Conservation (phyloP, 139 green algal genomes). For the Tetradesmus lagerheimii region DNA sequence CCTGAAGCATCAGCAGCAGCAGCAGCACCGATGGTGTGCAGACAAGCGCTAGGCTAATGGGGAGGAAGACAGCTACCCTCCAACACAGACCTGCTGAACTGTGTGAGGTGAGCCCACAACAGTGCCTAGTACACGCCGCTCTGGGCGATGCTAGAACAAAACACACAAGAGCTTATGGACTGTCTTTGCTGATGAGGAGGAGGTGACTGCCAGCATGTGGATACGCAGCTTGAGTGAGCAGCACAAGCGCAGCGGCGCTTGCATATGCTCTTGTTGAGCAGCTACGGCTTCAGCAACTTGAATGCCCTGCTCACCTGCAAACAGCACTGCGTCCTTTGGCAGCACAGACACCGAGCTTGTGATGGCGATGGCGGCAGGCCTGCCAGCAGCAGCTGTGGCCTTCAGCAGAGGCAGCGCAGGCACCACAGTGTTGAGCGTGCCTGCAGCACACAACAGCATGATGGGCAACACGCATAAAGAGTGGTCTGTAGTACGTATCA, state of each 20-base stretch:
- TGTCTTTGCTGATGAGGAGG: neutral
- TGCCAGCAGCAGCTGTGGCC: neutral
- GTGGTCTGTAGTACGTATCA: too few species aligned
- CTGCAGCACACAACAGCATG: too few species aligned
- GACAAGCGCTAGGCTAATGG: too few species aligned
- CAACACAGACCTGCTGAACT: too few species aligned
- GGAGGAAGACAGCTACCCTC: neutral
- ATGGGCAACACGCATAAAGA: too few species aligned
- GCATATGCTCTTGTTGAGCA: too few species aligned
- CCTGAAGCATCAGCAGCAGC: conserved; percentile 4
- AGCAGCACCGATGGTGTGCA: neutral
- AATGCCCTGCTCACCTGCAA: neutral
- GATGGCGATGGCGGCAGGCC: conserved; percentile 13
- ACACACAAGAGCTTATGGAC: too few species aligned
- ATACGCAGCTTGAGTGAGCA: neutral
- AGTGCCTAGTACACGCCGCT: too few species aligned
- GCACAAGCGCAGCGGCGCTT: neutral
- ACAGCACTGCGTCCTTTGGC: conserved; percentile 6
- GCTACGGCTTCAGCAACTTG: neutral
- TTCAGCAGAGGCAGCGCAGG: conserved; percentile 21
- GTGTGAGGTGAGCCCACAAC: too few species aligned
- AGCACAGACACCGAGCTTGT: conserved; percentile 24
- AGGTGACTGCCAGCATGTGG: neutral
- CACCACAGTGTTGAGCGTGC: neutral
- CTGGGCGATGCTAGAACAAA: too few species aligned